These are phyloP conservation scores for Oehlia diaphana DNA, from an alignment of 192 early-diverging fungal species.

Conservation along the genomic window DNA sequence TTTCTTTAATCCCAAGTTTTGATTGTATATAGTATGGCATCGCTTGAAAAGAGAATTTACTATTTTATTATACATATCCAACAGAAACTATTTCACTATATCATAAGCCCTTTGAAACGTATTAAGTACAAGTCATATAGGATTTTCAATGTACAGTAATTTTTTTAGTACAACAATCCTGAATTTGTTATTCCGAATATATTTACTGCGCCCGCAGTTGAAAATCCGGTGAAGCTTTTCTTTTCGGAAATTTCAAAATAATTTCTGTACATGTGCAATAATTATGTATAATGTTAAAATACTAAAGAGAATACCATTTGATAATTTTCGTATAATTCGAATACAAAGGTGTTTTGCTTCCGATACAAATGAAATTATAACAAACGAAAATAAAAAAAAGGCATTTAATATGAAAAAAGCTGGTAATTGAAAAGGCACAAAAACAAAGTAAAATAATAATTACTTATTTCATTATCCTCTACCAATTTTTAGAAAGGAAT, in stretches of 20 bases:
- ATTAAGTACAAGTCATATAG: too few species aligned
- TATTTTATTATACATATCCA: too few species aligned
- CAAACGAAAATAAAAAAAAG: not conserved
- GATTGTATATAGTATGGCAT: not conserved
- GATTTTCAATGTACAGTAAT: too few species aligned
- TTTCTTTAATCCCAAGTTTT: constrained; percentile 18
- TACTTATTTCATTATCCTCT: not conserved
- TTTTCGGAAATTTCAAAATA: too few species aligned
- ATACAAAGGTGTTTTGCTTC: not conserved
- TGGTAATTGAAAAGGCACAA: not conserved
- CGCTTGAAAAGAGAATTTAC: not conserved
- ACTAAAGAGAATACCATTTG: not conserved
- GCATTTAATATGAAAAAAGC: not conserved
- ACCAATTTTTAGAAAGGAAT: not conserved
- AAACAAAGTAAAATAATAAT: not conserved
- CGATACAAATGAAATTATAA: not conserved
- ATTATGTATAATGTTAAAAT: not conserved
- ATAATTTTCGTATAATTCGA: not conserved
- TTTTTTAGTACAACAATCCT: too few species aligned
- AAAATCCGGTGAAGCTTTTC: too few species aligned
- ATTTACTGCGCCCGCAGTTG: too few species aligned
- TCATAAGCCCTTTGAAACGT: too few species aligned
- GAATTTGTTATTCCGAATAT: too few species aligned
- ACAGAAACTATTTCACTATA: too few species aligned
- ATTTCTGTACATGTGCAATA: not conserved